A percentile compares a stretch with the other conserved stretches of the same genome.
phyloP scores from a whole-genome alignment of 208 protist genomes.

The Trypanosomatidae sp. region DNA sequence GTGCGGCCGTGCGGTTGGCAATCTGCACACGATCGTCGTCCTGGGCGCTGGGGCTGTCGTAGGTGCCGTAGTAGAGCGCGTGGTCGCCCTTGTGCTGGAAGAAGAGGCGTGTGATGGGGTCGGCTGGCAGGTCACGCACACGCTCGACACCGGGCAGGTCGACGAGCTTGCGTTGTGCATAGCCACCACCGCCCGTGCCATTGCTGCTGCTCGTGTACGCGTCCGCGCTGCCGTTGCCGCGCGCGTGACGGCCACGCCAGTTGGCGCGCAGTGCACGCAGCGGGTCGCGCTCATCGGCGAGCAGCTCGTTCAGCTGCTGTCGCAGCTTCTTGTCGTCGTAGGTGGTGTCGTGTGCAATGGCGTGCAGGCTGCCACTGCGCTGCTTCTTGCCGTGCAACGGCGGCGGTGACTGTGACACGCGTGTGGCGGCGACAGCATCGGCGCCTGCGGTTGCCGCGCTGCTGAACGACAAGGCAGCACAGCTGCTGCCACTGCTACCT shows the following conservation, averaged over 20 bases:
- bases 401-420: slow-evolving; percentile 3
- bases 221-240: not conserved
- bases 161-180: slow-evolving; percentile 30
- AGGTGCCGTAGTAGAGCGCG: slow-evolving; percentile 85
- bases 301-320: slow-evolving; percentile 62
- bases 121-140: slow-evolving; percentile 66
- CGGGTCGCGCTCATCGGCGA: slow-evolving; percentile 58
- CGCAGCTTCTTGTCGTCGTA: slow-evolving; percentile 52
- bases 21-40: slow-evolving; percentile 79
- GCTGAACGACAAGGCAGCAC: not conserved
- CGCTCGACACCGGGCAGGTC: slow-evolving; percentile 77
- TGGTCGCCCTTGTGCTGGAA: slow-evolving; percentile 88
- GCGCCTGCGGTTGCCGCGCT: not conserved
- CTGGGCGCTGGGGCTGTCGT: slow-evolving; percentile 50
- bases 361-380: slow-evolving; percentile 65
- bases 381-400: slow-evolving; percentile 26
- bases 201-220: not conserved
- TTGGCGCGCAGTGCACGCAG: slow-evolving; percentile 4
- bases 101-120: slow-evolving; percentile 86
- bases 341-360: slow-evolving; percentile 50
- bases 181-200: not conserved
- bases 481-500: slow-evolving; percentile 6
- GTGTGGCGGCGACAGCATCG: slow-evolving; percentile 2
- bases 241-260: not conserved
- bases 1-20: slow-evolving; percentile 55